Conservation (phyloP, 108 stramenopile species). For the Parmales sp. region DNA sequence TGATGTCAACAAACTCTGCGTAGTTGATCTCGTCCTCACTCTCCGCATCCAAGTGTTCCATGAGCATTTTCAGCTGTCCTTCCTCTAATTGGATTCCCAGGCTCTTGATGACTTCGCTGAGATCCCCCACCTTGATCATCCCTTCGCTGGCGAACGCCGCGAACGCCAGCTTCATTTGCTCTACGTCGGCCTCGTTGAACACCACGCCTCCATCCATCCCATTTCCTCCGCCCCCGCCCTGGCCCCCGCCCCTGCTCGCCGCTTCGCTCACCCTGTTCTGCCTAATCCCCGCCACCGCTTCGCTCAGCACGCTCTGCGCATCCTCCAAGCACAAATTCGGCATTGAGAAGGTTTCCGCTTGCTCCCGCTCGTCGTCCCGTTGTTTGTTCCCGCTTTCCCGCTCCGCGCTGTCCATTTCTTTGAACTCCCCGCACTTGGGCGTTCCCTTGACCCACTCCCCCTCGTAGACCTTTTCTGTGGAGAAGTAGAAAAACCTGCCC, state of each 20-base stretch:
- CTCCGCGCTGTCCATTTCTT: background rate
- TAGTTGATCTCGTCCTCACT: background rate
- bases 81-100: background rate
- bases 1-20: slow-evolving; percentile 12
- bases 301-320: background rate
- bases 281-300: slow-evolving; percentile 1
- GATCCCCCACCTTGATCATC: background rate
- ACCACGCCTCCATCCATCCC: no score
- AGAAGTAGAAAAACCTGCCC: slow-evolving; percentile 32
- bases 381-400: no score
- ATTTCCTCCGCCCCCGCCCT: no score
- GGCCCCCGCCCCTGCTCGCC: background rate
- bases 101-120: background rate
- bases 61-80: background rate
- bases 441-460: slow-evolving; percentile 41
- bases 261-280: background rate
- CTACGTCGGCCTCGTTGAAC: background rate
- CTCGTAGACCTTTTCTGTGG: slow-evolving; percentile 38
- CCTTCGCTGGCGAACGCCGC: background rate
- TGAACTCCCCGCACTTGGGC: slow-evolving; percentile 36
- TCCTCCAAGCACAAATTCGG: background rate
- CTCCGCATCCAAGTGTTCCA: background rate
- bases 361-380: background rate
- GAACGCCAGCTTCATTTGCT: background rate
- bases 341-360: background rate